A percentile compares a stretch with the other conserved stretches of the same genome.
Evolutionary conservation across 192 early-diverging fungal species (phyloP).

Genomic region (Backusella psychrophila): DNA sequence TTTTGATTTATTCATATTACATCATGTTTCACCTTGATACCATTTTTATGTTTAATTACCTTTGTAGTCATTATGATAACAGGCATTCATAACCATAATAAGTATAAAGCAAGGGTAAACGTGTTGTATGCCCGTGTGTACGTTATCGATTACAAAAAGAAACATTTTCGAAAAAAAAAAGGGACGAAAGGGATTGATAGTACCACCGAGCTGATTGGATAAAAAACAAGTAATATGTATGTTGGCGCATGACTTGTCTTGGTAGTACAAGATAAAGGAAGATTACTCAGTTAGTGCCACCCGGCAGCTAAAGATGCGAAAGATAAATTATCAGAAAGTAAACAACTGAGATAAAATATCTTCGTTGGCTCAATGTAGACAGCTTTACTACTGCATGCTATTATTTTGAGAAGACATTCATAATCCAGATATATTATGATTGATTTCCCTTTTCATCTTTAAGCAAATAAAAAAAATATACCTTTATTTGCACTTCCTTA

Average conservation of each 20-base stretch:
- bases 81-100: background rate
- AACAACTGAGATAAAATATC: background rate
- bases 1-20: background rate
- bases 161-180: background rate
- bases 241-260: background rate
- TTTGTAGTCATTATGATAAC: background rate
- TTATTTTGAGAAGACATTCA: no score
- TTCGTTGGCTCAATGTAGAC: background rate
- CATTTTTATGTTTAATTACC: background rate
- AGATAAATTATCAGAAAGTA: conserved; percentile 4
- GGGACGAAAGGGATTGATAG: background rate
- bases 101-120: background rate
- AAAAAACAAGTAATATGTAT: background rate
- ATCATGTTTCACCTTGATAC: background rate
- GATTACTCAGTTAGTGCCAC: background rate
- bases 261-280: background rate
- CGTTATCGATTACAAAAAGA: background rate
- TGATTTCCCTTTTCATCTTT: background rate
- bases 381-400: background rate
- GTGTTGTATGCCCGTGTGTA: background rate
- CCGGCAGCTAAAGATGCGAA: background rate
- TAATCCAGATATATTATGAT: background rate
- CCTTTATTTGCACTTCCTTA: background rate
- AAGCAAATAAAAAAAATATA: background rate
- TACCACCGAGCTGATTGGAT: background rate